A percentile compares a stretch with the other conserved stretches of the same genome.
These are phyloP conservation scores for Acer yangbiense DNA, from an alignment of 345 rosid genomes.

Conservation along the genomic window DNA sequence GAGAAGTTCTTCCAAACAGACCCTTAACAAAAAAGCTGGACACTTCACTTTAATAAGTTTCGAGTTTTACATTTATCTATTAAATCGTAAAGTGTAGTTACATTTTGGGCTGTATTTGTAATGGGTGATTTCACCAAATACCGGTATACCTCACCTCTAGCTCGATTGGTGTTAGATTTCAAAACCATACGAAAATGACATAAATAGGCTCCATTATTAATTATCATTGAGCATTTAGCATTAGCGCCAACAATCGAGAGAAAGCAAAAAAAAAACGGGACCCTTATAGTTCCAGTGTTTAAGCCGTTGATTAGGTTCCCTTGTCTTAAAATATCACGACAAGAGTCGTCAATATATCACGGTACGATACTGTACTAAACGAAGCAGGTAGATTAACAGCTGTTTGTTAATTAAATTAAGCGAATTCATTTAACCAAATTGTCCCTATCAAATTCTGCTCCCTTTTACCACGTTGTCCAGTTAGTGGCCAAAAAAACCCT, in stretches of 20 bases:
- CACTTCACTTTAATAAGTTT: too few relatives aligned
- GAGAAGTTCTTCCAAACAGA: too few relatives aligned
- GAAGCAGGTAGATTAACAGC: slow-evolving; percentile 3
- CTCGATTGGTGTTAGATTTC: too few relatives aligned
- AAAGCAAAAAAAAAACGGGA: not conserved
- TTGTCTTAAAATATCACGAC: not conserved
- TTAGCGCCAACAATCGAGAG: not conserved
- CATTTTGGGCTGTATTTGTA: too few relatives aligned
- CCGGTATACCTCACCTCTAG: too few relatives aligned
- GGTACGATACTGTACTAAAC: not conserved
- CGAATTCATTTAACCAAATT: not conserved
- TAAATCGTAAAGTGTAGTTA: too few relatives aligned
- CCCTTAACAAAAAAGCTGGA: too few relatives aligned
- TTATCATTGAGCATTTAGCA: not conserved
- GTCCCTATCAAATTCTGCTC: not conserved
- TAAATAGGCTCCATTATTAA: not conserved
- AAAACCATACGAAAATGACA: too few relatives aligned
- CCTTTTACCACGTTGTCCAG: slow-evolving; percentile 10
- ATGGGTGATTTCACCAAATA: too few relatives aligned
- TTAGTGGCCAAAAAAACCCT: not conserved
- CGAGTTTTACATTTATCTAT: too few relatives aligned
- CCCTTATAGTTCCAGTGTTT: slow-evolving; percentile 18
- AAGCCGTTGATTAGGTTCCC: slow-evolving; percentile 19
- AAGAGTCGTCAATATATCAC: slow-evolving; percentile 14
- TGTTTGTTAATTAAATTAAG: not conserved